These are phyloP conservation scores for Berkeleyomyces basicola DNA, from an alignment of 2,329 filamentous ascomycete genomes.

Conservation along the genomic window DNA sequence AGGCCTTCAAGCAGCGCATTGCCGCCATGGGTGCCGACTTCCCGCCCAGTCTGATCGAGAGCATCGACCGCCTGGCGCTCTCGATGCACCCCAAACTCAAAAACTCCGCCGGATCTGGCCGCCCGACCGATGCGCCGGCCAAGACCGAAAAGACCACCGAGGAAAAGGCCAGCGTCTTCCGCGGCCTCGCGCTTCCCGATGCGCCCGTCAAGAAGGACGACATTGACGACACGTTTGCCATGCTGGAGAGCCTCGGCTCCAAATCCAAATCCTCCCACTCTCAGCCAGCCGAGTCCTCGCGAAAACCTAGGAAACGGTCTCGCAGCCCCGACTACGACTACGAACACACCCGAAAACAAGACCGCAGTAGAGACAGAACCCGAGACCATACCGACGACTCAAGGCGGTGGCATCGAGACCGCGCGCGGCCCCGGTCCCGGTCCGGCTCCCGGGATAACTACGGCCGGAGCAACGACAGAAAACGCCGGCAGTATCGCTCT, in stretches of 20 bases:
- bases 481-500: conserved; percentile 21
- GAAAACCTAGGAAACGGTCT: conserved; percentile 31
- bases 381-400: conserved; percentile 30
- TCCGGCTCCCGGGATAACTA: not conserved
- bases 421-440: conserved; percentile 25
- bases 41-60: conserved; percentile 72
- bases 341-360: not conserved
- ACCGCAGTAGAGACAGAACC: conserved; percentile 21
- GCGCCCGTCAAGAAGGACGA: conserved; percentile 36
- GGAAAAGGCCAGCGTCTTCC: conserved; percentile 77
- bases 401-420: conserved; percentile 31
- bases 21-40: conserved; percentile 66
- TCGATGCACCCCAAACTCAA: conserved; percentile 89
- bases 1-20: conserved; percentile 61
- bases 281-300: not conserved
- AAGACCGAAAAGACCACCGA: conserved; percentile 23
- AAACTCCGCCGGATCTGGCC: conserved; percentile 20
- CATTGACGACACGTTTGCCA: conserved; percentile 82
- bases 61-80: conserved; percentile 72
- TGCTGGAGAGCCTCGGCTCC: conserved; percentile 56
- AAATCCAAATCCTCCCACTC: conserved; percentile 33
- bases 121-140: not conserved
- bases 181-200: conserved; percentile 74
- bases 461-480: conserved; percentile 15
- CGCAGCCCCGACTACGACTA: conserved; percentile 28